These are phyloP conservation scores for Termitomyces sp. DNA, from an alignment of 768 basidiomycete species.

Conservation along the genomic window DNA sequence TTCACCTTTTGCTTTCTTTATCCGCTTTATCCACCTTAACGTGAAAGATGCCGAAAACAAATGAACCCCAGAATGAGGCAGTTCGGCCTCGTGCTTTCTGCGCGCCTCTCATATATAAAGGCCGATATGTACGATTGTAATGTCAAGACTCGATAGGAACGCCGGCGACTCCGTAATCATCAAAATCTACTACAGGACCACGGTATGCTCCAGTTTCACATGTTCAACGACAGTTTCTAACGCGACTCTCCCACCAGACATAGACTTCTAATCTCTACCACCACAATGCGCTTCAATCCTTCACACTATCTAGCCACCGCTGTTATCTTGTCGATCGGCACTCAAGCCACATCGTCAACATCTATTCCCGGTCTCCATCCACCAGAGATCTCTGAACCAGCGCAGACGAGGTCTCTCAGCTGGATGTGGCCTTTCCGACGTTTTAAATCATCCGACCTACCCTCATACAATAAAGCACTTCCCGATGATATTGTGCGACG, in stretches of 20 bases:
- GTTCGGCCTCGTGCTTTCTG: background rate
- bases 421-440: slow-evolving; percentile 12
- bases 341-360: slow-evolving; percentile 2
- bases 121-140: background rate
- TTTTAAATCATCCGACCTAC: background rate
- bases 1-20: background rate
- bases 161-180: background rate
- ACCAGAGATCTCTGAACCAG: background rate
- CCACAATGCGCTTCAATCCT: slow-evolving; percentile 9
- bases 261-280: background rate
- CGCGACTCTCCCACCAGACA: background rate
- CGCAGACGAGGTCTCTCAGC: background rate
- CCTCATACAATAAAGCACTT: background rate
- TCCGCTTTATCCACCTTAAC: no score
- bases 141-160: background rate
- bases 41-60: background rate
- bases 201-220: background rate
- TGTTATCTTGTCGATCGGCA: slow-evolving; percentile 5
- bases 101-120: slow-evolving; percentile 1
- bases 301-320: slow-evolving; percentile 10
- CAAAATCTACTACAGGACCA: background rate
- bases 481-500: slow-evolving; percentile 3
- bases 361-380: background rate
- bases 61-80: slow-evolving; percentile 8
- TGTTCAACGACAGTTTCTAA: background rate